Evolutionary conservation across 1,284 basidiomycete genomes (phyloP), one percentile per base, ranked within the genome.

Genomic region (Takashimella tepidaria): DNA sequence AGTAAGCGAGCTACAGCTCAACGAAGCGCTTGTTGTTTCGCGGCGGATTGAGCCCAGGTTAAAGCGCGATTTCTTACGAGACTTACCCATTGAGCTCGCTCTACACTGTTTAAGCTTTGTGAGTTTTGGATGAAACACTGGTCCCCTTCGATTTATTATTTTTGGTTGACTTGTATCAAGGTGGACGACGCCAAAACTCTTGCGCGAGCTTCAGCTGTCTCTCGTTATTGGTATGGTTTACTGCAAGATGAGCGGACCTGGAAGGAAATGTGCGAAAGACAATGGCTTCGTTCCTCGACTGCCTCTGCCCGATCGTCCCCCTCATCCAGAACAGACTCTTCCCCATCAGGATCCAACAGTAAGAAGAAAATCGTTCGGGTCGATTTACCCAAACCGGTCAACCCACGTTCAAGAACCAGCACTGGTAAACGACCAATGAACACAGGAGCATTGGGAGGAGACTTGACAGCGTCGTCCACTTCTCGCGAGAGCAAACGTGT

Each of bases 211-310:
- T 80, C 82, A 42, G 80, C 82, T 47, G 93, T 97, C 23, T 88
- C 84, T 61, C 79, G 80, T 47, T 81, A 81, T 54, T 98, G 95
- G 95, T 77, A 82, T 44, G 77, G 76, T 10, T 80, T 98, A 3
- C 80, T 88, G n/a, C 79, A 81, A 52, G 92, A 95, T 67, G 91
- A 96, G 62, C 81, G 79, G 56, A 79, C 90, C 3, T 98, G 93
- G 95, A 85, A 83, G 71, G 72, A 80, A 21, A 84, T 96, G 83
- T 92, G 88, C 67, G 75, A 80, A 43, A 67, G 77, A 10, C 81
- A 83, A 61, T 81, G 80, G 3, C 87, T 84, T 66, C 63, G 59
- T 8, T 8, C 16, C 31, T 37, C 31, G 10, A 19, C 41, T 5
- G 22, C 45, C 31, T 37, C 31, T 8, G 31, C 31, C 16, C 31